Conservation (phyloP, 2,329 filamentous ascomycete genomes). For the Fusarium sp. region DNA sequence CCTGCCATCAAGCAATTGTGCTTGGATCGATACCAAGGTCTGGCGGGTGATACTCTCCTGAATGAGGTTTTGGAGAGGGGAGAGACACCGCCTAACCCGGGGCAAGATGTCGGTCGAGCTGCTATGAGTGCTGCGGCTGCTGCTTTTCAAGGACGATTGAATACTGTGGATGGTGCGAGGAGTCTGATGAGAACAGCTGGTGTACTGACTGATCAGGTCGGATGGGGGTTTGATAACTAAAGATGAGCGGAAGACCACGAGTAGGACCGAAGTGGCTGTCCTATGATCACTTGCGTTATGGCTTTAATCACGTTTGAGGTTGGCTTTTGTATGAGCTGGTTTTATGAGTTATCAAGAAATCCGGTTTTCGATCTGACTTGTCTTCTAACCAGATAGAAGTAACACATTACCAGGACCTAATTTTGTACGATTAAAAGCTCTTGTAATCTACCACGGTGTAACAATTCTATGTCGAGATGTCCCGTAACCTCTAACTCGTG, state of each 20-base stretch:
- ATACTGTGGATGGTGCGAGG: conserved; percentile 13
- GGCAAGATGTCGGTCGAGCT: conserved; percentile 16
- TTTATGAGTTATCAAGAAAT: too few species aligned
- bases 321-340: too few species aligned
- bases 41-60: conserved; percentile 34
- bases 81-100: background rate
- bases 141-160: conserved; percentile 36
- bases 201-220: conserved; percentile 29
- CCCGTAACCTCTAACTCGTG: too few species aligned
- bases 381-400: too few species aligned
- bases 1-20: conserved; percentile 38
- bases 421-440: too few species aligned
- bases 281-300: background rate
- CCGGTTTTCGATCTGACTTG: too few species aligned
- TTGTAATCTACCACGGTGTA: too few species aligned
- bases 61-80: conserved; percentile 34
- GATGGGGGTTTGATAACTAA: conserved; percentile 42
- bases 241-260: background rate
- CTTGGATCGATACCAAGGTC: conserved; percentile 37
- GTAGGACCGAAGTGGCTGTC: background rate
- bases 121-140: conserved; percentile 29
- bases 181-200: conserved; percentile 33
- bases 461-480: too few species aligned
- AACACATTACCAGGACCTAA: too few species aligned
- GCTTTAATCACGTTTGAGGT: background rate